Evolutionary conservation across 441 rosid genomes (phyloP).

Genomic region (Flueggea neowawraea): DNA sequence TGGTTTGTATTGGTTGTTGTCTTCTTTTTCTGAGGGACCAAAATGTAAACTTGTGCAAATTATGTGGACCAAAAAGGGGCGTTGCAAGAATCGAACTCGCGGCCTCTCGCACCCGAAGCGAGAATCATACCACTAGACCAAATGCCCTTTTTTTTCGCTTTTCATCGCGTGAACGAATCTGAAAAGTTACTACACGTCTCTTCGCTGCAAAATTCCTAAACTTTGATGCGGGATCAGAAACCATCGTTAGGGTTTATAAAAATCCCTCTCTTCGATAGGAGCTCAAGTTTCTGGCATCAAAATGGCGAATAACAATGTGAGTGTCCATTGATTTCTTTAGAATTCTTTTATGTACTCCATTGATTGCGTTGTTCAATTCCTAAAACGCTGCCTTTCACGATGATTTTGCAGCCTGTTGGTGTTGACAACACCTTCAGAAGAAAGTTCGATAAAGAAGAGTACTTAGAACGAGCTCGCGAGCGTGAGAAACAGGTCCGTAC

Average conservation of each 20-base stretch:
- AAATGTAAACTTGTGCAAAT: too few relatives aligned
- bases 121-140: conserved; percentile 73
- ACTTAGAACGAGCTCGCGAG: conserved; percentile 82
- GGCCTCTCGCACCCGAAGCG: conserved; percentile 50
- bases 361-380: background rate
- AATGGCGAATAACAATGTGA: conserved; percentile 58
- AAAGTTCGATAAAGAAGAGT: conserved; percentile 85
- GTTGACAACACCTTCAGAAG: conserved; percentile 90
- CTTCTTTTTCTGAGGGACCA: too few relatives aligned
- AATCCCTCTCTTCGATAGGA: background rate
- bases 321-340: conserved; percentile 3
- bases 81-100: conserved; percentile 41
- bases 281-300: conserved; percentile 1
- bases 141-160: conserved; percentile 24
- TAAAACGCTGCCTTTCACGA: background rate
- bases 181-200: too few relatives aligned
- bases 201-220: too few relatives aligned
- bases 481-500: conserved; percentile 72
- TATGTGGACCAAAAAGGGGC: conserved; percentile 12
- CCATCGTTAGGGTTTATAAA: too few relatives aligned
- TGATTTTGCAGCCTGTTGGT: conserved; percentile 46
- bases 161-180: too few relatives aligned
- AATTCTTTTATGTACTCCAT: background rate
- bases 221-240: too few relatives aligned
- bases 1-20: too few relatives aligned